A percentile compares a stretch with the other conserved stretches of the same genome.
Evolutionary conservation across 768 basidiomycete genomes (phyloP).

Genomic region (Dacryopinax spathularia): DNA sequence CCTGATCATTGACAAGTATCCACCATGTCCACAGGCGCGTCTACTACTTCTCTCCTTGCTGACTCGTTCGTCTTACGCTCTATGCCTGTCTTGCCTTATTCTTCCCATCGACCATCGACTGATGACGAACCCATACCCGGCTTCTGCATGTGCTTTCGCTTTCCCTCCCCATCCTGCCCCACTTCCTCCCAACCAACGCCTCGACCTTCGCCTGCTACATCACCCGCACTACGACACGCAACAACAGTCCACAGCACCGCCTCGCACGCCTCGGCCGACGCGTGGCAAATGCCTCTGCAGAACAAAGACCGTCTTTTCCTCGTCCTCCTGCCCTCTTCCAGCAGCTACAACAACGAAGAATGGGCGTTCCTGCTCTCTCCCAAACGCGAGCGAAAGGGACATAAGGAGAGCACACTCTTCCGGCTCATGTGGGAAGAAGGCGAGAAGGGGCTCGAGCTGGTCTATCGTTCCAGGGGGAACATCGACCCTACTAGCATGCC

Average conservation of each 20-base stretch:
- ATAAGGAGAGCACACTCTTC: background rate
- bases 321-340: background rate
- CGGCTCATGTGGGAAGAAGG: background rate
- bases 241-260: background rate
- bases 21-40: background rate
- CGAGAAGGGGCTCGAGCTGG: background rate
- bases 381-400: background rate
- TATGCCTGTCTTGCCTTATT: background rate
- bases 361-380: background rate
- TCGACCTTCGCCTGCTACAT: background rate
- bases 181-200: background rate
- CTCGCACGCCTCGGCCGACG: background rate
- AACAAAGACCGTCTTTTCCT: conserved; percentile 1
- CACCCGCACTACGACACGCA: no score
- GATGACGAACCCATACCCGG: background rate
- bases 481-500: background rate
- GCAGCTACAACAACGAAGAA: background rate
- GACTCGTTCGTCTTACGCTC: background rate
- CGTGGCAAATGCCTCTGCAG: background rate
- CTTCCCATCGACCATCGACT: background rate
- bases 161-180: background rate
- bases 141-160: no score
- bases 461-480: background rate
- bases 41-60: background rate
- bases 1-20: no score